Evolutionary conservation across 208 protist species (phyloP), one percentile per base, ranked within the genome.

Genomic region (Leishmania major): DNA sequence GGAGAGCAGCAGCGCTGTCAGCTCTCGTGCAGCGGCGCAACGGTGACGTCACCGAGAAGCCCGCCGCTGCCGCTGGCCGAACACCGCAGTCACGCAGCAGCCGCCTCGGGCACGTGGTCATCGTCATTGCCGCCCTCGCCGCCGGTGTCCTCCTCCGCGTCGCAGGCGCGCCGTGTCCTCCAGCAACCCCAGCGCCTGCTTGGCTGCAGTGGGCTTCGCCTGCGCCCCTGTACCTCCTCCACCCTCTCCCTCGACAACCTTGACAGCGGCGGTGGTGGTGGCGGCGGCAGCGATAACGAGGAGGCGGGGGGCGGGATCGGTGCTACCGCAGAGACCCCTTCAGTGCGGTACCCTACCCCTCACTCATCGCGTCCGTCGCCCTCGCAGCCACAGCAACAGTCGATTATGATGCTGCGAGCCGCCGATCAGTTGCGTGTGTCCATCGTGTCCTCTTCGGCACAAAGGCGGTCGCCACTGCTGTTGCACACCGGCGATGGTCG

Each of bases 341-440:
- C 10, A 0, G 10, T 51, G 8, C 75, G 53, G 35, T 40, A 66
- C 40, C 72, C 70, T 6, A 60, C 75, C 3, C 77, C 82, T n/a
- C 2, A 81, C 37, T 77, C 55, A 77, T 85, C 82, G 43, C 77
- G 82, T 8, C 71, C 74, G 35, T 77, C 82, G 0, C 35, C 35
- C 2, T 69, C 75, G 59, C 55, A 69, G 37, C 43, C 70, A 71
- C 82, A 53, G 43, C 82, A 81, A 4, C 72, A 40, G 6, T 85
- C 82, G 1, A 51, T 55, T 8, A 79, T 82, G 77, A 85, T 81
- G 77, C 40, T 75, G 82, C 82, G 77, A 5, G 77, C 82, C 22
- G 77, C 77, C 4, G 82, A 85, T 55, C 82, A 55, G 13, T 69
- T 78, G 28, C 51, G 77, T 47, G 76, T 62, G 11, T 57, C 71